Evolutionary conservation across 2,329 filamentous ascomycete genomes (phyloP).

Genomic region (Paramyrothecium roridum): DNA sequence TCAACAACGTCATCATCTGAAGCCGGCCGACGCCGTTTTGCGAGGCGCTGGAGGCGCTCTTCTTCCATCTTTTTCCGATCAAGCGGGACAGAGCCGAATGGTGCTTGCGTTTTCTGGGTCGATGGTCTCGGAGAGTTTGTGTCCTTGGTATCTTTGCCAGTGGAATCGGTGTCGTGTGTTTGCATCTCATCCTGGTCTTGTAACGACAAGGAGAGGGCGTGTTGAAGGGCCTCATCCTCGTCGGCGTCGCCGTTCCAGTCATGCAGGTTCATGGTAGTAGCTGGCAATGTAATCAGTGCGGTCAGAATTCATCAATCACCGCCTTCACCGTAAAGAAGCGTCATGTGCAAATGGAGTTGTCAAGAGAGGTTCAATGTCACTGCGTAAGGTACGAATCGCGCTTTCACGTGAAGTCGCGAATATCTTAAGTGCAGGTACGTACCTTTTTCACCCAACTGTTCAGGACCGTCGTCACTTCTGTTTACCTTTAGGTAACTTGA

Average conservation of each 20-base stretch:
- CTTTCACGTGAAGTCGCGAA: too few species aligned
- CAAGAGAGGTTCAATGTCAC: too few species aligned
- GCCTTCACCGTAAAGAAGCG: too few species aligned
- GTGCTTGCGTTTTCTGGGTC: constrained; percentile 12
- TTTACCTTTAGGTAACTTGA: too few species aligned
- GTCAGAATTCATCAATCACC: too few species aligned
- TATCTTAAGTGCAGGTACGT: too few species aligned
- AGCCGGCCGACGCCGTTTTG: constrained; percentile 44
- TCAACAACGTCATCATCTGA: constrained; percentile 21
- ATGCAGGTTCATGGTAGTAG: constrained; percentile 14
- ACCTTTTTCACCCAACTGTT: too few species aligned
- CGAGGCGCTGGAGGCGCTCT: constrained; percentile 70
- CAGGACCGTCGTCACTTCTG: too few species aligned
- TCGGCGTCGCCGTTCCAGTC: constrained; percentile 32
- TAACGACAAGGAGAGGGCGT: constrained; percentile 59
- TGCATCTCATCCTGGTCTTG: constrained; percentile 18
- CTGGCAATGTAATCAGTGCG: constrained; percentile 11
- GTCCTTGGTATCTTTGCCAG: background rate
- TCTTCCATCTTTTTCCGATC: constrained; percentile 83
- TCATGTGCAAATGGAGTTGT: too few species aligned
- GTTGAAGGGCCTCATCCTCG: constrained; percentile 58
- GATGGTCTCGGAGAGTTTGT: background rate
- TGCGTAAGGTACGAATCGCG: too few species aligned
- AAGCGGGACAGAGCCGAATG: constrained; percentile 47
- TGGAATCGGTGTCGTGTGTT: background rate